Evolutionary conservation across 805 yeast species (phyloP).

Genomic region (Candida boleticola): DNA sequence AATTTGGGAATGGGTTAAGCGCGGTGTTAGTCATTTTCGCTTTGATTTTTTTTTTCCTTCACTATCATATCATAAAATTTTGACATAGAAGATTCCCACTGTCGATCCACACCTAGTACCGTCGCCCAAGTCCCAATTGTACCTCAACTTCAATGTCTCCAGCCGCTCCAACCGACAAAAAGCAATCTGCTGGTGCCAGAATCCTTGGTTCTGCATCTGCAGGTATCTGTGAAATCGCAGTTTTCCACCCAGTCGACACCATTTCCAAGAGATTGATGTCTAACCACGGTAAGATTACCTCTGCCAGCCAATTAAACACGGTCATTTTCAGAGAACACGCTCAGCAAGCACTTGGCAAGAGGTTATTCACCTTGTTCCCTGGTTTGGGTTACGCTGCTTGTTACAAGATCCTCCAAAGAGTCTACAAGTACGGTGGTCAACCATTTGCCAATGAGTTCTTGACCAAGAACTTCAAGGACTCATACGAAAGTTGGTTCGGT

Average conservation of each 20-base stretch:
- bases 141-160: too few species aligned
- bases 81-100: too few species aligned
- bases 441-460: constrained; percentile 96
- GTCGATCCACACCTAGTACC: too few species aligned
- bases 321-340: constrained; percentile 89
- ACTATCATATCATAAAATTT: too few species aligned
- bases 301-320: constrained; percentile 65
- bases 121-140: too few species aligned
- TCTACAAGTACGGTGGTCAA: constrained; percentile 98
- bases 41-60: not conserved
- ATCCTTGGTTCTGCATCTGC: constrained; percentile 98
- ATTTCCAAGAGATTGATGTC: constrained; percentile 94
- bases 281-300: constrained; percentile 66
- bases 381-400: constrained; percentile 98
- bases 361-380: constrained; percentile 86
- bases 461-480: constrained; percentile 64
- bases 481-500: constrained; percentile 79
- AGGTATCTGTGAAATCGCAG: constrained; percentile 93
- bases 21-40: constrained; percentile 1
- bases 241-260: constrained; percentile 98
- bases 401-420: constrained; percentile 94
- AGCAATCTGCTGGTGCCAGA: constrained; percentile 86
- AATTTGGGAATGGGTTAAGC: not conserved
- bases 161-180: constrained; percentile 55
- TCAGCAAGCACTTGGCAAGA: constrained; percentile 60